phyloP scores from a whole-genome alignment of 2,329 filamentous ascomycete species.

The Trichoderma cornu-damae region DNA sequence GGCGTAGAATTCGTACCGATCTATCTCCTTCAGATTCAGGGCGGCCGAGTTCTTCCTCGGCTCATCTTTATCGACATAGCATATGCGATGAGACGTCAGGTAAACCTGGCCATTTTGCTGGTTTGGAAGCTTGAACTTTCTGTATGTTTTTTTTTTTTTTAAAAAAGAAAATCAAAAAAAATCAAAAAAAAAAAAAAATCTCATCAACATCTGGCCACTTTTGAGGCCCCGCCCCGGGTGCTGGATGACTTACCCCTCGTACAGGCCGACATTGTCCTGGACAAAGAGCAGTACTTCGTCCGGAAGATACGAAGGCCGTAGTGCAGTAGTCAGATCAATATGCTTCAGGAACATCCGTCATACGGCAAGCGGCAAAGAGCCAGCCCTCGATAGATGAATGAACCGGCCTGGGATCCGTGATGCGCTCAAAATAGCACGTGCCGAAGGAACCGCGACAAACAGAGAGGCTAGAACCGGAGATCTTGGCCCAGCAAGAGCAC shows the following conservation, averaged over 20 bases:
- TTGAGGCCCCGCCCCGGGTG: not conserved
- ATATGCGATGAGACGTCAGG: constrained; percentile 88
- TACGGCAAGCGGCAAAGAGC: constrained; percentile 32
- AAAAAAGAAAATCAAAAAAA: too few species aligned
- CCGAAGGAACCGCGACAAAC: not conserved
- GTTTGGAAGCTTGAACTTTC: constrained; percentile 90
- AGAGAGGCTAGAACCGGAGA: not conserved
- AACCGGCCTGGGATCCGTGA: not conserved
- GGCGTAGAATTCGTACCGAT: constrained; percentile 85
- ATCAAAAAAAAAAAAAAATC: too few species aligned
- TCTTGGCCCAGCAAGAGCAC: too few species aligned
- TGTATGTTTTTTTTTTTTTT: too few species aligned
- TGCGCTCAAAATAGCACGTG: constrained; percentile 6
- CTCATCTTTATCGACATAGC: constrained; percentile 86
- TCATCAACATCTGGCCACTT: not conserved
- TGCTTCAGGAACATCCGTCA: constrained; percentile 96
- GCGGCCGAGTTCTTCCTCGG: constrained; percentile 80
- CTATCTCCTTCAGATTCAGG: constrained; percentile 84
- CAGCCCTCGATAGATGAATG: not conserved
- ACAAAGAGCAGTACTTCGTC: constrained; percentile 96
- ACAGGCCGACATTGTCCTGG: constrained; percentile 93
- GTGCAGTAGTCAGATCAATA: constrained; percentile 90
- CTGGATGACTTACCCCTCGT: constrained; percentile 74
- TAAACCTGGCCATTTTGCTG: constrained; percentile 97
- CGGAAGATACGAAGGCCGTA: constrained; percentile 84